Base-by-base conservation (phyloP, 2,329 filamentous ascomycete genomes). In the Claviceps purpurea region DNA sequence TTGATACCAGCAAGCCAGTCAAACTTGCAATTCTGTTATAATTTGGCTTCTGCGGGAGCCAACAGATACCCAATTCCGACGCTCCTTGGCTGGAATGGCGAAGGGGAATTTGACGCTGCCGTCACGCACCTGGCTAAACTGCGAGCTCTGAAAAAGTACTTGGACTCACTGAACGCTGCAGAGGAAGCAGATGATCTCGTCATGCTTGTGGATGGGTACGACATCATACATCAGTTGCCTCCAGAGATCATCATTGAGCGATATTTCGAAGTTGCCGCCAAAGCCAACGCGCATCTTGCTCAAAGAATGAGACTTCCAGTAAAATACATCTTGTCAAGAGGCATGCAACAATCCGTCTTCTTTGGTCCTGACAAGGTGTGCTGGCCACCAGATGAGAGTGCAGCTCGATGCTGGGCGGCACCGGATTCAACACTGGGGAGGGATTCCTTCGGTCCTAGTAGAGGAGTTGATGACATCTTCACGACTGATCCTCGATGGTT, bases 171-270 rank as follows among this genome's bases (percentile, higher is more conserved):
- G 3, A 52, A 54, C 8, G 37, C 50, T 2, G 58, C 56, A 8
- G 59, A 65, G 4, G 64, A 81, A 52, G 42, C 34, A 39, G 70
- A 78, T 20, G 83, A 87, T 61, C 64, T 87, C 30, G 73, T 84
- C 7, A 65, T 85, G 53, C 70, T 85, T 47, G 72, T 82, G 5
- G 82, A 86, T 61, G 80, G 77, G 1, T 75, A 79, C 61, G 79
- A 85, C 54, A 71, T 80, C 1, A 79, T 81, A 67, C 79, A 85
- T 54, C 83, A 87, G 62, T 68, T 86, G 2, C 80, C 81, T 0
- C 75, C 79, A 2, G 76, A 82, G 43, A 70, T 85, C 20, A 66
- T 86, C 56, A 73, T 87, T 26, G 68, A 75, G 56, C 74, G 82
- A 44, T 87, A 85, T 62, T 77, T 81, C 56, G 66, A 70, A 14